A percentile compares a stretch with the other conserved stretches of the same genome.
Conservation (phyloP, 257 asterid genomes). For the Fraxinus americana region DNA sequence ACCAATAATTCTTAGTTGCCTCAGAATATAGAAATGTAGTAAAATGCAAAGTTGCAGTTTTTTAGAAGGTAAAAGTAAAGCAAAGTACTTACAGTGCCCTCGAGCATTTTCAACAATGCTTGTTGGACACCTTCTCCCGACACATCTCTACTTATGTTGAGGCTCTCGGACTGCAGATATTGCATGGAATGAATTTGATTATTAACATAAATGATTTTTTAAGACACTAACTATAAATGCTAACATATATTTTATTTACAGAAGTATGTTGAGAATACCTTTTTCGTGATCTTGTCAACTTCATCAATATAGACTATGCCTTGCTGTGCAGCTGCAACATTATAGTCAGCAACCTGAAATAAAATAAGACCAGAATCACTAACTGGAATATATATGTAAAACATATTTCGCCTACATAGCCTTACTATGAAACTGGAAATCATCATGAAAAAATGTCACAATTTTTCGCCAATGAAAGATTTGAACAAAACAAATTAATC, state of each 20-base stretch:
- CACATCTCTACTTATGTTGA: constrained; percentile 95
- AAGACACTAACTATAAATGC: neutral
- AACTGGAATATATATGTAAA: neutral
- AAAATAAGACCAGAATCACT: constrained; percentile 11
- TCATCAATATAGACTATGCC: constrained; percentile 97
- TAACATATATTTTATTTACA: neutral
- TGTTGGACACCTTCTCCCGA: constrained; percentile 99
- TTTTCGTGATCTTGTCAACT: constrained; percentile 97
- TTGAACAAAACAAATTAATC: neutral
- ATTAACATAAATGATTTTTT: neutral
- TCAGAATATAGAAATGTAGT: neutral
- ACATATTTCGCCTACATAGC: neutral
- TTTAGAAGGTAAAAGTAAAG: neutral
- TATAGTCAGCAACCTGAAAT: constrained; percentile 88
- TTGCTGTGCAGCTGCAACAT: constrained; percentile 97
- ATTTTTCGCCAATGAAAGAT: neutral
- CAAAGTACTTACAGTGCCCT: constrained; percentile 85
- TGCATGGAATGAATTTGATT: constrained; percentile 15
- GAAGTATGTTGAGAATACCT: constrained; percentile 47
- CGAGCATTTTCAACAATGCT: constrained; percentile 97
- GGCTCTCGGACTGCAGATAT: constrained; percentile 82
- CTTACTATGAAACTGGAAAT: neutral
- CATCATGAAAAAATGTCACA: neutral
- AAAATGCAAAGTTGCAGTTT: neutral
- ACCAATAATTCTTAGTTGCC: neutral